Conservation (phyloP, 129 eudicot species). For the Smallanthus sonchifolius region DNA sequence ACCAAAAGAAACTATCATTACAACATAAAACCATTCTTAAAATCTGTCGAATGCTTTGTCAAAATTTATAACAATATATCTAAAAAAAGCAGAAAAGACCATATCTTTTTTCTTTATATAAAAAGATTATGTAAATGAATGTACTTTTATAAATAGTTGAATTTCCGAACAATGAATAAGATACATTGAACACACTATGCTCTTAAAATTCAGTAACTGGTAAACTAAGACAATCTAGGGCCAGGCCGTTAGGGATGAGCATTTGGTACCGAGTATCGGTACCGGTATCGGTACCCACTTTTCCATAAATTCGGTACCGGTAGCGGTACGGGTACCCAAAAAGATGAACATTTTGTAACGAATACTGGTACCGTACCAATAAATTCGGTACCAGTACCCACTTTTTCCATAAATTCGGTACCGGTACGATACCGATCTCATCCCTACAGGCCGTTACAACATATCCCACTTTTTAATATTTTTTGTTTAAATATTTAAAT, state of each 20-base stretch:
- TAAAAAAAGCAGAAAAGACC: background rate
- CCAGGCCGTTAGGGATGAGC: background rate
- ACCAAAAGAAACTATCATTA: constrained; percentile 28
- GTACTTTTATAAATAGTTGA: background rate
- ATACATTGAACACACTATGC: background rate
- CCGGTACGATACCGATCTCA: no score
- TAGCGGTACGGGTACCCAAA: no score
- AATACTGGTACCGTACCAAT: no score
- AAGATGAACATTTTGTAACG: no score
- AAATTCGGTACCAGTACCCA: no score
- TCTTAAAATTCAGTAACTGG: background rate
- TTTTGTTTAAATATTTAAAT: background rate
- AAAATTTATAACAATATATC: background rate
- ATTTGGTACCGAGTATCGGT: no score
- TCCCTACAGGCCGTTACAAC: background rate
- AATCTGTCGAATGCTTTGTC: background rate
- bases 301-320: no score
- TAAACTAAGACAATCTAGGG: constrained; percentile 4
- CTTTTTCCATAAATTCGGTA: no score
- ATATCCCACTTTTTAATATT: background rate
- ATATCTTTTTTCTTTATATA: background rate
- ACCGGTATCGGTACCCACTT: no score
- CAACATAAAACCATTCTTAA: background rate
- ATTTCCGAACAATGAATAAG: background rate
- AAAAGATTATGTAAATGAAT: background rate